Conservation (phyloP, 148 eudicot species). For the Chenopodium berlandieri region DNA sequence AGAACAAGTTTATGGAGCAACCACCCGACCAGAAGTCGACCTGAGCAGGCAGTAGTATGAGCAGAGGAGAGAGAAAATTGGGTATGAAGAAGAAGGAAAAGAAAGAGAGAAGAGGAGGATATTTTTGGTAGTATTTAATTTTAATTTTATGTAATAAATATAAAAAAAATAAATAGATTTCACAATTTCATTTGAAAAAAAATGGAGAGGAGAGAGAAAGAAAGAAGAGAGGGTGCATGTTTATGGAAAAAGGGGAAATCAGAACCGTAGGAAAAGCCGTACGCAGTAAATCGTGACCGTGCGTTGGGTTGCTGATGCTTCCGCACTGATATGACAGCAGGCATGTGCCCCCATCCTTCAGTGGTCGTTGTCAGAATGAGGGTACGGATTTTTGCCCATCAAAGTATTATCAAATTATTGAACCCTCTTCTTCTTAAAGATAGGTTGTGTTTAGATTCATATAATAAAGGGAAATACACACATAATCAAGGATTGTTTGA, state of each 20-base stretch:
- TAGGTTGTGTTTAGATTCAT: constrained; percentile 21
- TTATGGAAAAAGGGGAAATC: constrained; percentile 31
- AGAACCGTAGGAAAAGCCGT: constrained; percentile 48
- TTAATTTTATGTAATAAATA: background rate
- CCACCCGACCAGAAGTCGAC: constrained; percentile 45
- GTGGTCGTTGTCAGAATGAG: constrained; percentile 90
- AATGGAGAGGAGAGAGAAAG: too few relatives aligned
- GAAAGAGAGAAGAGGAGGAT: background rate
- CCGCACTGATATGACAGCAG: constrained; percentile 62
- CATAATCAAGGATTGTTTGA: too few relatives aligned
- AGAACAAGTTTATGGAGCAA: constrained; percentile 21
- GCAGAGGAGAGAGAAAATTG: constrained; percentile 26
- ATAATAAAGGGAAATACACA: background rate
- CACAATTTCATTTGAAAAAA: background rate
- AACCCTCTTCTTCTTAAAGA: background rate
- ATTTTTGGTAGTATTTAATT: background rate
- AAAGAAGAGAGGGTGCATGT: constrained; percentile 15
- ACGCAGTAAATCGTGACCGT: constrained; percentile 60
- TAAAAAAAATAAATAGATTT: background rate
- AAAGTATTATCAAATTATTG: constrained; percentile 33
- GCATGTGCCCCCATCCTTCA: constrained; percentile 99
- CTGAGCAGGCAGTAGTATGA: constrained; percentile 36
- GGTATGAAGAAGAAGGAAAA: background rate
- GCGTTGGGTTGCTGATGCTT: constrained; percentile 31
- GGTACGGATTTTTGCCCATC: constrained; percentile 69